phyloP scores from a whole-genome alignment of 2,329 filamentous ascomycete species.

The Nannizzia gypsea region DNA sequence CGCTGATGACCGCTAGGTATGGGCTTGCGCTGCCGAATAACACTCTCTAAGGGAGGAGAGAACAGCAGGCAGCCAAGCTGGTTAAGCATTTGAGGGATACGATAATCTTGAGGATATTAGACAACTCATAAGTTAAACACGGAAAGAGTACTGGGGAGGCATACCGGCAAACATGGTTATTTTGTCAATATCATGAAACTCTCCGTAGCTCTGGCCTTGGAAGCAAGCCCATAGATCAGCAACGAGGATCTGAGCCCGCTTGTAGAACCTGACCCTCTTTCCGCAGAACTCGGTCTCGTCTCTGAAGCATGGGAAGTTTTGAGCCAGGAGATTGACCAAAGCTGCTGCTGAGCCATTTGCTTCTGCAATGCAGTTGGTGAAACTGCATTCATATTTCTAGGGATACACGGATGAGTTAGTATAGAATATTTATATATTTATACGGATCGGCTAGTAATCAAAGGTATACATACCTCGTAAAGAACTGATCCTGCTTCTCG shows the following conservation, averaged over 20 bases:
- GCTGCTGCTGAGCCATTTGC: constrained; percentile 69
- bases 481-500: constrained; percentile 73
- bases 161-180: constrained; percentile 88
- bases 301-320: constrained; percentile 72
- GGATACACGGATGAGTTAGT: neutral
- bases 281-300: constrained; percentile 69
- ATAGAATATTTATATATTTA: neutral
- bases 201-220: constrained; percentile 63
- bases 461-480: constrained; percentile 47
- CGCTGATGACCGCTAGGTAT: constrained; percentile 62
- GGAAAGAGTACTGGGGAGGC: neutral
- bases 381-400: constrained; percentile 63
- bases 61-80: constrained; percentile 72
- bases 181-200: constrained; percentile 81
- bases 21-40: constrained; percentile 52
- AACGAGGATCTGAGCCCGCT: constrained; percentile 89
- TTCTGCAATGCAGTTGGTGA: constrained; percentile 59
- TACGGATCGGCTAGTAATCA: neutral
- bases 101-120: constrained; percentile 53
- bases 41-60: constrained; percentile 63
- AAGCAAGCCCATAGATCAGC: constrained; percentile 97
- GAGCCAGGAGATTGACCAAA: constrained; percentile 74
- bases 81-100: constrained; percentile 85
- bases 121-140: too few relatives aligned
- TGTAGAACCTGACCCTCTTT: constrained; percentile 68